Conservation (phyloP, 2,329 filamentous ascomycete genomes). For the Colletotrichum horii region DNA sequence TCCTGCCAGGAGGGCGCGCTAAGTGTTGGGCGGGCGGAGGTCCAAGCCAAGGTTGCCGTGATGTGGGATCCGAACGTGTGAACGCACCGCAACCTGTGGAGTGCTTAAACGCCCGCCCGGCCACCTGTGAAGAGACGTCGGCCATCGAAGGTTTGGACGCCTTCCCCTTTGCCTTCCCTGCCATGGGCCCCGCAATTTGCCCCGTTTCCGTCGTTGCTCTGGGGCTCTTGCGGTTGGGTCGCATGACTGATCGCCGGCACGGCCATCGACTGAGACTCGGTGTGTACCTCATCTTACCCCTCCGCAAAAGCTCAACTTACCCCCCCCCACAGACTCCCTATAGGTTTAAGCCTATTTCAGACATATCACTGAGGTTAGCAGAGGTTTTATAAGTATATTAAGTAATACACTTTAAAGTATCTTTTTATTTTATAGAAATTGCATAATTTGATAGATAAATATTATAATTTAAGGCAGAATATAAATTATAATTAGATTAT, state of each 20-base stretch:
- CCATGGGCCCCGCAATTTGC: background rate
- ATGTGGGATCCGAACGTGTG: conserved; percentile 2
- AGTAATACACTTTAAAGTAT: too few species aligned
- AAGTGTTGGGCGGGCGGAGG: background rate
- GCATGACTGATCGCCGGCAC: conserved; percentile 2
- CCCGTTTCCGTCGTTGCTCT: background rate
- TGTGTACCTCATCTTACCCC: too few species aligned
- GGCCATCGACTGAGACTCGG: background rate
- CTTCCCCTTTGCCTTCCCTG: conserved; percentile 2
- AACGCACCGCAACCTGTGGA: background rate
- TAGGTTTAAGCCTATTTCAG: too few species aligned
- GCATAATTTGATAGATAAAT: too few species aligned
- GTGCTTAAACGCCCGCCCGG: background rate
- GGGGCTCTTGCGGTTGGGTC: background rate
- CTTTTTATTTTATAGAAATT: too few species aligned
- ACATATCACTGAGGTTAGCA: too few species aligned
- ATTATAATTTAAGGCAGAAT: too few species aligned
- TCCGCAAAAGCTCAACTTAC: too few species aligned
- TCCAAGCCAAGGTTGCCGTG: background rate
- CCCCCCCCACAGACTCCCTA: too few species aligned
- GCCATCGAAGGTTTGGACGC: background rate
- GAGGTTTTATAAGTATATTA: too few species aligned
- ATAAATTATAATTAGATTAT: too few species aligned
- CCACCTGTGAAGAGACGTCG: background rate
- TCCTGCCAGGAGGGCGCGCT: background rate